Evolutionary conservation across 2,329 filamentous ascomycete species (phyloP), one percentile per base, ranked within the genome.

Genomic region (Trichoderma endophyticum): DNA sequence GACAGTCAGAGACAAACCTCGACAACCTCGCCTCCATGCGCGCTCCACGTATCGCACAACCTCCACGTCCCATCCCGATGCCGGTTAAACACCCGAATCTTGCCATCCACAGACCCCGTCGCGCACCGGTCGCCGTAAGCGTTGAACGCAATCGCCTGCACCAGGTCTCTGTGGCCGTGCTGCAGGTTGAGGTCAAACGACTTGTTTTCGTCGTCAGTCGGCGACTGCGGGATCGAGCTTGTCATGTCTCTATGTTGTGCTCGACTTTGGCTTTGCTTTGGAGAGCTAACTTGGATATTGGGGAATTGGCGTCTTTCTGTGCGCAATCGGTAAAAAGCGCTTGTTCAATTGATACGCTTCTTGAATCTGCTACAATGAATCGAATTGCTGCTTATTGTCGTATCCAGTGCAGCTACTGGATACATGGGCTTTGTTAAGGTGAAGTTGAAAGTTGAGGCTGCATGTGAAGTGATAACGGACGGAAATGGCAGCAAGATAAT

Each of bases 91-190:
- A 98, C 92, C 79, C 95, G 94, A 78, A 98, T 92, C 80, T 92
- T 93, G 81, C 97, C 95, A 81, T 98, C 95, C 21, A 95, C 93
- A 21, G 94, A 96, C 39, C 94, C 94, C 3, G 94, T 96, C 56
- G 95, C 93, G 85, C 95, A 95, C 76, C 95, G 93, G 77, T 94
- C 95, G 76, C 95, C 95, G 81, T 97, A 97, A 75, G 91, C 91
- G 82, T 98, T 98, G 87, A 97, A 97, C 75, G 93, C 92, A 73
- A 95, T 91, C 70, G 93, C 92, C 75, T 95, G 91, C 66, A 97
- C 92, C 59, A 96, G 87, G 80, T 97, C 93, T 77, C 90, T 89
- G 82, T 95, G 92, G 76, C 91, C 91, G 80, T 94, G 90, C 73
- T 90, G 88, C 77, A 93, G 88, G 76, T 92, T 89, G 73, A 87